These are phyloP conservation scores for Manihot esculenta DNA, from an alignment of 441 rosid species.

Conservation along the genomic window DNA sequence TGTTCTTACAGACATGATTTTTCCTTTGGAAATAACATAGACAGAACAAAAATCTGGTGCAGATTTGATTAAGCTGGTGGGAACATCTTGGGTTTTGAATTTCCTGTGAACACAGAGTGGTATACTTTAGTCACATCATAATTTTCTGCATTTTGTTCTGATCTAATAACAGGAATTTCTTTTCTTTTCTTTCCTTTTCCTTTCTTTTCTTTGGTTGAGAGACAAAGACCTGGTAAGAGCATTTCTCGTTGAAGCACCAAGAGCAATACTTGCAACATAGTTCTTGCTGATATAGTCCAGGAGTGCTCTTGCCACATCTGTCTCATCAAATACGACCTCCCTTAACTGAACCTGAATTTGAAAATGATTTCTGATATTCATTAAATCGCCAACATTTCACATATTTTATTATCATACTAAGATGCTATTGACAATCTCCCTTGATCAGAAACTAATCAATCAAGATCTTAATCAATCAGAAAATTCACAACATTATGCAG, in stretches of 20 bases:
- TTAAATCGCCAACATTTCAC: neutral
- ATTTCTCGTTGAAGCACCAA: conserved; percentile 64
- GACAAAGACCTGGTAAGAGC: conserved; percentile 74
- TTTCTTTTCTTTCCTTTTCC: neutral
- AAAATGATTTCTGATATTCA: neutral
- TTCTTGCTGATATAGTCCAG: conserved; percentile 56
- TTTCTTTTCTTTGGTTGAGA: too few relatives aligned
- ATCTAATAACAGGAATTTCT: neutral
- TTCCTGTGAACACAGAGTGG: conserved; percentile 30
- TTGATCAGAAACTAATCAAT: too few relatives aligned
- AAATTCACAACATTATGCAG: neutral
- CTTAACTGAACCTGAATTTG: conserved; percentile 48
- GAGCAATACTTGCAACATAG: conserved; percentile 49
- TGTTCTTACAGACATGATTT: conserved; percentile 41
- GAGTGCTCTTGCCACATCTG: conserved; percentile 59
- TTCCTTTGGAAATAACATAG: conserved; percentile 75
- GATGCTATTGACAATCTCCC: too few relatives aligned
- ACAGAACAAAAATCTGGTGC: conserved; percentile 76
- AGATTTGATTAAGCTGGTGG: conserved; percentile 45
- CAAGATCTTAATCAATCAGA: neutral
- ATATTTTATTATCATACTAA: too few relatives aligned
- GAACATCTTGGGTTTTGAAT: conserved; percentile 54
- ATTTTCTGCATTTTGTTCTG: neutral
- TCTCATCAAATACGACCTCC: conserved; percentile 65
- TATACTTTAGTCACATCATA: neutral